Percentiles rank a stretch among this genome's conserved stretches.
Evolutionary conservation across 805 yeast species (phyloP).

Genomic region (Saccharomycopsis sp.): DNA sequence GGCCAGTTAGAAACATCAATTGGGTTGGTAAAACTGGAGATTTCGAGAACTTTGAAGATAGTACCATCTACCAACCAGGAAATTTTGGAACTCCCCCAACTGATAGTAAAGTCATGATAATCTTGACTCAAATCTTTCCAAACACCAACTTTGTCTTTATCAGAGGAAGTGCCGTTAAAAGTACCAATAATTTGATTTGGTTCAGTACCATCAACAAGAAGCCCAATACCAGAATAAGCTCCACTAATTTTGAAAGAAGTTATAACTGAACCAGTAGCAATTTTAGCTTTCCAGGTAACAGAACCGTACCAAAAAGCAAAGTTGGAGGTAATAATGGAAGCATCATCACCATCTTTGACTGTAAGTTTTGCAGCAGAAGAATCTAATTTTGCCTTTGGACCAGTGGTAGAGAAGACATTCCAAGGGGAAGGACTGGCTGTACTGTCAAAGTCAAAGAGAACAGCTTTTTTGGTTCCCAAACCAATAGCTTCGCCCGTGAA

Average conservation of each 20-base stretch:
- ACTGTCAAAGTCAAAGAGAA: neutral
- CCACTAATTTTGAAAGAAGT: slow-evolving; percentile 15
- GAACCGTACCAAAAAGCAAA: slow-evolving; percentile 14
- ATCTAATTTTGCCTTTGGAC: slow-evolving; percentile 1
- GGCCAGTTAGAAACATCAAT: slow-evolving; percentile 17
- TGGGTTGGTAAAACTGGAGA: slow-evolving; percentile 9
- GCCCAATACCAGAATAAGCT: slow-evolving; percentile 11
- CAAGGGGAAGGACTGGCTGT: slow-evolving; percentile 3
- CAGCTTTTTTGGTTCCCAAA: slow-evolving; percentile 8
- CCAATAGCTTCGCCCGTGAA: slow-evolving; percentile 13
- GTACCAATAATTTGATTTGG: slow-evolving; percentile 7
- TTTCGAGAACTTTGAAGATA: slow-evolving; percentile 13
- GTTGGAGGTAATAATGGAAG: slow-evolving; percentile 12
- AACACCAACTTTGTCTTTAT: slow-evolving; percentile 7
- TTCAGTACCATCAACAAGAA: slow-evolving; percentile 8
- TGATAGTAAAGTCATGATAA: slow-evolving; percentile 9
- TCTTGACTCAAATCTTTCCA: slow-evolving; percentile 5
- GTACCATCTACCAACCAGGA: slow-evolving; percentile 25
- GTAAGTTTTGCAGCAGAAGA: neutral
- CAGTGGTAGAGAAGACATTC: slow-evolving; percentile 6
- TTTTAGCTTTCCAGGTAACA: slow-evolving; percentile 10
- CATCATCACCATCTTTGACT: slow-evolving; percentile 7
- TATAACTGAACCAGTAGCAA: slow-evolving; percentile 4
- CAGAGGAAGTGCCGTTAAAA: slow-evolving; percentile 14
- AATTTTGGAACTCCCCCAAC: slow-evolving; percentile 8